Percentiles rank a stretch among this genome's conserved stretches.
These are phyloP conservation scores for Solanum sejunctum DNA, from an alignment of 257 asterid species.

Conservation along the genomic window DNA sequence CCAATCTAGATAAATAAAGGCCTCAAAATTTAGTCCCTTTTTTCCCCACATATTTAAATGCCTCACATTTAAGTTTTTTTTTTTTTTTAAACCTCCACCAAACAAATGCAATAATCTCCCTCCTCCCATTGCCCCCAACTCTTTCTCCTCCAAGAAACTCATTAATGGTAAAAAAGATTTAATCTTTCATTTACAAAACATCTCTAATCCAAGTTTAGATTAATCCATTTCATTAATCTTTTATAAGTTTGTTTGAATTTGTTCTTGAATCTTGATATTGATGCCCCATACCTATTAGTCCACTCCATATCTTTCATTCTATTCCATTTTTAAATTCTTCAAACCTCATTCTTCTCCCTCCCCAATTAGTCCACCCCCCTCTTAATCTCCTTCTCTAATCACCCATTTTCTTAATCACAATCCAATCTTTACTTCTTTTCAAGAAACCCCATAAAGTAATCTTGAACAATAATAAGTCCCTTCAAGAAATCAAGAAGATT, in stretches of 20 bases:
- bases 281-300: slow-evolving; percentile 9
- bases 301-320: slow-evolving; percentile 23
- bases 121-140: neutral
- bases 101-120: neutral
- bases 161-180: neutral
- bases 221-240: slow-evolving; percentile 10
- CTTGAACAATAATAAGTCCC: slow-evolving; percentile 10
- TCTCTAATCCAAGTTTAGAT: neutral
- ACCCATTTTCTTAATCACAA: slow-evolving; percentile 13
- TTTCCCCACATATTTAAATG: neutral
- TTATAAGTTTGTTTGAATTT: slow-evolving; percentile 23
- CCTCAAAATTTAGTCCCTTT: neutral
- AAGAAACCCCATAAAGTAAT: slow-evolving; percentile 9
- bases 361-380: neutral
- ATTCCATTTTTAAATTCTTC: slow-evolving; percentile 18
- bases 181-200: neutral
- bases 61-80: neutral
- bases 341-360: slow-evolving; percentile 30
- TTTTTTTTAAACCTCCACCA: neutral
- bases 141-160: neutral
- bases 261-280: neutral
- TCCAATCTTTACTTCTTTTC: neutral
- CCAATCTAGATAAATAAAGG: neutral
- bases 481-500: slow-evolving; percentile 39
- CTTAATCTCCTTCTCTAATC: slow-evolving; percentile 9